Percentiles rank a stretch among this genome's conserved stretches.
phyloP scores from a whole-genome alignment of 2,329 filamentous ascomycete species.

The Macrophomina phaseolina region DNA sequence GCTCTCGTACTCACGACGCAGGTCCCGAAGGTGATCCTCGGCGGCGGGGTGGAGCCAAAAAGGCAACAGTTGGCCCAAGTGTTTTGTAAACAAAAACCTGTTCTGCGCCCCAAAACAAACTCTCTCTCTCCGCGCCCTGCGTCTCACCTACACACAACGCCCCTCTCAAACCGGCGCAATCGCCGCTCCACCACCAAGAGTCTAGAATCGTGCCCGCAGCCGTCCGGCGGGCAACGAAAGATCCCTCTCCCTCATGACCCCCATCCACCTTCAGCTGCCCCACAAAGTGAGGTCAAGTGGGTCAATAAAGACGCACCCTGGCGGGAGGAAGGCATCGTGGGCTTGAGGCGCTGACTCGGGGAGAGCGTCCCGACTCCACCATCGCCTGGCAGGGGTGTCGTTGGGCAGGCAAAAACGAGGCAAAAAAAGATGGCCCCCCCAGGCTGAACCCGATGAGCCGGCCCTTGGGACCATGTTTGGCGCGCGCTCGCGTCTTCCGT shows the following conservation, averaged over 20 bases:
- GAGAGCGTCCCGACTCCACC: no score
- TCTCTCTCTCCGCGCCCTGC: neutral
- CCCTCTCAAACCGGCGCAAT: neutral
- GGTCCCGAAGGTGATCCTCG: neutral
- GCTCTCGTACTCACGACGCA: neutral
- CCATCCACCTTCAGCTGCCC: neutral
- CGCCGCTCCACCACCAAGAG: neutral
- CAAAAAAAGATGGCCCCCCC: no score
- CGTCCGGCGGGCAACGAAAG: neutral
- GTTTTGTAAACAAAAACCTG: conserved; percentile 8
- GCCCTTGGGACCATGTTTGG: neutral
- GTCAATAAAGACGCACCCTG: neutral
- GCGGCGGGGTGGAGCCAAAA: neutral
- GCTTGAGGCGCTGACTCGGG: no score
- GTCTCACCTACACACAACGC: neutral
- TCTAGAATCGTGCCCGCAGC: neutral
- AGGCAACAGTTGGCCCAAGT: neutral
- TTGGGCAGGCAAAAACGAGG: no score
- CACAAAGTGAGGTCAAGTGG: neutral
- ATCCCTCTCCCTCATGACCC: neutral
- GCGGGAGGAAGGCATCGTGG: neutral
- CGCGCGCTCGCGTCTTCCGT: neutral
- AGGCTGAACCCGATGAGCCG: neutral
- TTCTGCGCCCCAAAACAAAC: neutral
- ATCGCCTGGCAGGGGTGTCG: no score